phyloP scores from a whole-genome alignment of 768 basidiomycete genomes.

The Trametes gibbosa region DNA sequence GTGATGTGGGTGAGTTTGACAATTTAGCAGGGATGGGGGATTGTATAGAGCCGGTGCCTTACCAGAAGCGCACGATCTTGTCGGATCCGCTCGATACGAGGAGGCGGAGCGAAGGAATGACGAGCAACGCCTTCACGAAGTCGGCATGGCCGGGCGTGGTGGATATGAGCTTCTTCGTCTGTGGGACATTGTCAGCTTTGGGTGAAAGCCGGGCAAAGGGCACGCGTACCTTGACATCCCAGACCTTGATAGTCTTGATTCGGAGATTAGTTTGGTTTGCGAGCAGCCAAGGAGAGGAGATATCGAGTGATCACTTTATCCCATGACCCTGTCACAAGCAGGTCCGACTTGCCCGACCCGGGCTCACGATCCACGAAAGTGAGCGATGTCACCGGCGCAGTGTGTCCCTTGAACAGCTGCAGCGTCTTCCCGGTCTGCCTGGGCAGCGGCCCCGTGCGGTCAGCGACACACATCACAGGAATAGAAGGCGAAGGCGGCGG shows the following conservation, averaged over 20 bases:
- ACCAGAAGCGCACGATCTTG: slow-evolving; percentile 87
- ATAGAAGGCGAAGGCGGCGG: background rate
- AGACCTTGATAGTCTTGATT: slow-evolving; percentile 76
- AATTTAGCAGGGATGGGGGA: background rate
- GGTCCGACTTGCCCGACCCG: slow-evolving; percentile 40
- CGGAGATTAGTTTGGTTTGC: slow-evolving; percentile 10
- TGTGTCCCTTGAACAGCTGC: slow-evolving; percentile 78
- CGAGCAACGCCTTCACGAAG: slow-evolving; percentile 84
- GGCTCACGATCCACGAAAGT: slow-evolving; percentile 53
- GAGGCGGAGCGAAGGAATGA: slow-evolving; percentile 62
- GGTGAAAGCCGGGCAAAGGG: background rate
- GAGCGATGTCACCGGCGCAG: slow-evolving; percentile 84
- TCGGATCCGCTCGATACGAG: slow-evolving; percentile 90
- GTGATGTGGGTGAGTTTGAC: background rate
- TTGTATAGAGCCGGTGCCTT: slow-evolving; percentile 23
- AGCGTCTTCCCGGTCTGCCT: slow-evolving; percentile 75
- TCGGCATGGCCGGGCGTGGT: slow-evolving; percentile 80
- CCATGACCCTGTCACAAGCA: slow-evolving; percentile 92
- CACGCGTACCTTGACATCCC: slow-evolving; percentile 71
- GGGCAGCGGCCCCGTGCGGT: background rate
- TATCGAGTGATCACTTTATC: slow-evolving; percentile 55
- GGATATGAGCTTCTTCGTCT: slow-evolving; percentile 72
- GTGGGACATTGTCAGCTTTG: background rate
- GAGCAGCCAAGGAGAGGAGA: too few relatives aligned
- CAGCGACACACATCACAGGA: background rate